A percentile compares a stretch with the other conserved stretches of the same genome.
phyloP scores from a whole-genome alignment of 352 stramenopile genomes.

The Thalassiosira allenii region DNA sequence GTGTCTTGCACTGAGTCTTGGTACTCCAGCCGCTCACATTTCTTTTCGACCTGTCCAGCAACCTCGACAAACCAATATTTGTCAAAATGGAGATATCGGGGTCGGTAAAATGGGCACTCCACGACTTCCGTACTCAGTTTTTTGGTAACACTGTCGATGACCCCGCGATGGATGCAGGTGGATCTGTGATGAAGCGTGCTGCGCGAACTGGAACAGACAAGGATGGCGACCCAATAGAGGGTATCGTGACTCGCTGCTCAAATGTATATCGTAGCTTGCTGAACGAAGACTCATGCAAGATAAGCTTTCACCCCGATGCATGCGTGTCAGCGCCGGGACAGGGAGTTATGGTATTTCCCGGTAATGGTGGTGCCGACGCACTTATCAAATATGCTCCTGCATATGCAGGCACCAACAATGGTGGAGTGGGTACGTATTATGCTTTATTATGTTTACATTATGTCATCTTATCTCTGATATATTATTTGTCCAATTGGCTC shows the following conservation, averaged over 20 bases:
- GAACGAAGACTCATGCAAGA: slow-evolving; percentile 47
- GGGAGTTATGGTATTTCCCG: not conserved
- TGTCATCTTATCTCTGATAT: not conserved
- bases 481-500: not conserved
- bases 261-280: slow-evolving; percentile 44
- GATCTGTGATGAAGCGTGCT: slow-evolving; percentile 32
- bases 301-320: slow-evolving; percentile 48
- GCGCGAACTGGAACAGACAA: slow-evolving; percentile 15
- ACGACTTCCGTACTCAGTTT: slow-evolving; percentile 54
- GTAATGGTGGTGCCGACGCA: not conserved
- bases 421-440: slow-evolving; percentile 35
- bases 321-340: slow-evolving; percentile 24
- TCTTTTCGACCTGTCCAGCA: too few relatives aligned
- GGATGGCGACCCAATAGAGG: slow-evolving; percentile 2
- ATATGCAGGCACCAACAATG: slow-evolving; percentile 36
- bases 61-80: slow-evolving; percentile 64
- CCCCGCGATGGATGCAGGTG: slow-evolving; percentile 35
- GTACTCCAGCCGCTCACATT: too few relatives aligned
- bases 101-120: slow-evolving; percentile 49
- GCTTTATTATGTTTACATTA: not conserved
- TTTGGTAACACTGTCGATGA: slow-evolving; percentile 35
- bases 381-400: slow-evolving; percentile 42
- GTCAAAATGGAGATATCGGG: slow-evolving; percentile 30
- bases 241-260: slow-evolving; percentile 44
- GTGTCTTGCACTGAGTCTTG: too few relatives aligned